phyloP scores from a whole-genome alignment of 768 basidiomycete genomes.

The Mycena vitilis region DNA sequence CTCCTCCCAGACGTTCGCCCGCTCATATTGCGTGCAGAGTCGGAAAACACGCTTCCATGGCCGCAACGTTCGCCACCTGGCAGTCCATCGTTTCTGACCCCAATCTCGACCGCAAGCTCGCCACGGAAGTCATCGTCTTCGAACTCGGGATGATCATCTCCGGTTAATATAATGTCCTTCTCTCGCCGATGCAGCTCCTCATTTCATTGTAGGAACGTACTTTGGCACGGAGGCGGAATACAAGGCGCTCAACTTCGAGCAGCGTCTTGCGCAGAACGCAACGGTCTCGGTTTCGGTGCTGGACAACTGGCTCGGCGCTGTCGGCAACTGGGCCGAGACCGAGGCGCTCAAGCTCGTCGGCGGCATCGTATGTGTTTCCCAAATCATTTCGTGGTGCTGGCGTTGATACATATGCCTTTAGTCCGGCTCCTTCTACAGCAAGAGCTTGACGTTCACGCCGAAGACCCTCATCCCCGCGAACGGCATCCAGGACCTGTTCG shows the following conservation, averaged over 20 bases:
- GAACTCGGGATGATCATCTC: slow-evolving; percentile 36
- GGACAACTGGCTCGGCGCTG: slow-evolving; percentile 33
- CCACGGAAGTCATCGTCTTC: slow-evolving; percentile 28
- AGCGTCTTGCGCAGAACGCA: slow-evolving; percentile 19
- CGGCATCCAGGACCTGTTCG: slow-evolving; percentile 31
- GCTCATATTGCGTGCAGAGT: slow-evolving; percentile 5
- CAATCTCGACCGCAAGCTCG: slow-evolving; percentile 33
- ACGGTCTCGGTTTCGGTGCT: slow-evolving; percentile 9
- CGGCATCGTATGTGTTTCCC: slow-evolving; percentile 23
- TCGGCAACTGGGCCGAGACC: slow-evolving; percentile 34
- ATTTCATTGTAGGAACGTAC: slow-evolving; percentile 12
- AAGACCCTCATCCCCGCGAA: slow-evolving; percentile 25
- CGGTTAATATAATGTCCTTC: neutral
- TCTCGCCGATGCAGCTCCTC: neutral
- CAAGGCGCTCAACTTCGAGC: slow-evolving; percentile 29
- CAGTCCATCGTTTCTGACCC: slow-evolving; percentile 31
- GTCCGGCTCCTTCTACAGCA: slow-evolving; percentile 36
- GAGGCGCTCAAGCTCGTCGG: slow-evolving; percentile 32
- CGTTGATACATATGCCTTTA: neutral
- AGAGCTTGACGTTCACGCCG: slow-evolving; percentile 34
- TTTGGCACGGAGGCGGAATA: slow-evolving; percentile 35
- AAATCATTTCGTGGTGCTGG: neutral
- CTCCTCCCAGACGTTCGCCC: no score
- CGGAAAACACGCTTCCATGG: slow-evolving; percentile 18
- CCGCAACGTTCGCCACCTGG: slow-evolving; percentile 31